Conservation (phyloP, 129 eudicot genomes). For the Escallonia herrerae region DNA sequence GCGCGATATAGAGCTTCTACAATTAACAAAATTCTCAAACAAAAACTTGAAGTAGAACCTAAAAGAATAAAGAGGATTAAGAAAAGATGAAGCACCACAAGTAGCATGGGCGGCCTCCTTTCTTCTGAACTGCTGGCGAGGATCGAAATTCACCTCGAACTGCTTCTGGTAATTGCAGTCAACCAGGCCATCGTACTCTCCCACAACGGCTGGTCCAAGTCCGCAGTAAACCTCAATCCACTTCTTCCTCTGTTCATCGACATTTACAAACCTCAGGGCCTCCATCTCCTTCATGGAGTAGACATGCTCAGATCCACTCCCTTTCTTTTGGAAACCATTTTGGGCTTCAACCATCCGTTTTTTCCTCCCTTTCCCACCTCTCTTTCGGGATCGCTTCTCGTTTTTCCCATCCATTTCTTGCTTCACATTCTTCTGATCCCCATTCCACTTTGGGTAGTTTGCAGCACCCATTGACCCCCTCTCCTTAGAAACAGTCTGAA, state of each 20-base stretch:
- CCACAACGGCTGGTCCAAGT: conserved; percentile 33
- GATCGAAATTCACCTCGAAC: conserved; percentile 26
- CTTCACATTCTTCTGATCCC: conserved; percentile 15
- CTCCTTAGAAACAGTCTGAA: neutral
- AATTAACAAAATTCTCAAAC: too few species aligned
- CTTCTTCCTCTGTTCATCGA: conserved; percentile 57
- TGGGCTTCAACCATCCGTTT: conserved; percentile 1
- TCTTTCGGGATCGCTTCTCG: conserved; percentile 25
- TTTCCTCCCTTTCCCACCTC: conserved; percentile 28
- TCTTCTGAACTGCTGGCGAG: conserved; percentile 11
- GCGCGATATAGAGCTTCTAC: too few species aligned
- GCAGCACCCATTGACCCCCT: neutral
- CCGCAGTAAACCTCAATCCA: conserved; percentile 68
- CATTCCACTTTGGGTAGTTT: neutral
- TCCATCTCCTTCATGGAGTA: conserved; percentile 52
- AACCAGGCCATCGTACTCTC: conserved; percentile 56
- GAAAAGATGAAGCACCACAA: too few species aligned
- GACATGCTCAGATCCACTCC: conserved; percentile 2
- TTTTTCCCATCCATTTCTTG: conserved; percentile 13
- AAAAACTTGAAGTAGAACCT: too few species aligned
- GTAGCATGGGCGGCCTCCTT: conserved; percentile 9
- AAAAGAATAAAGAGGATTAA: conserved; percentile 2
- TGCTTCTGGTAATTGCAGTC: conserved; percentile 10
- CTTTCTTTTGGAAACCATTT: conserved; percentile 27
- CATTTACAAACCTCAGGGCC: conserved; percentile 42